Percentiles rank a stretch among this genome's conserved stretches.
Evolutionary conservation across 805 yeast species (phyloP).

Genomic region (Kazachstania taianensis): DNA sequence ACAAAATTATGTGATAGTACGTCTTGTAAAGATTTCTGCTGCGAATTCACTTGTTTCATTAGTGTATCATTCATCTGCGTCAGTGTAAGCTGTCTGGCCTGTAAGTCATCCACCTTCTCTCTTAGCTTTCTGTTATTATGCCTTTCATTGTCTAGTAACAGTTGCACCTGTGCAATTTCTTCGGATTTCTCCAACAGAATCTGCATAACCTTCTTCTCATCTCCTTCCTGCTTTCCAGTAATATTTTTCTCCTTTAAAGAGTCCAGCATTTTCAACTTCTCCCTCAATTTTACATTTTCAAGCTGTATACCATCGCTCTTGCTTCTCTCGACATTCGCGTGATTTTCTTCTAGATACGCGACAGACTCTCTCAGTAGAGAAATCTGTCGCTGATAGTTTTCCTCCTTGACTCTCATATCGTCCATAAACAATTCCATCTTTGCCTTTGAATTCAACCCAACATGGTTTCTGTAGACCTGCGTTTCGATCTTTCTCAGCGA

Average conservation of each 20-base stretch:
- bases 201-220: conserved; percentile 9
- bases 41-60: conserved; percentile 13
- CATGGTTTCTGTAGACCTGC: conserved; percentile 35
- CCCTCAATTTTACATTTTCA: conserved; percentile 7
- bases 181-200: conserved; percentile 19
- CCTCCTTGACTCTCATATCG: conserved; percentile 33
- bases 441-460: conserved; percentile 34
- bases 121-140: conserved; percentile 7
- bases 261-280: conserved; percentile 6
- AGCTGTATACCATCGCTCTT: neutral
- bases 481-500: conserved; percentile 63
- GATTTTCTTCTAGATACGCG: neutral
- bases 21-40: conserved; percentile 14
- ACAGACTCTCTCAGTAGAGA: conserved; percentile 9
- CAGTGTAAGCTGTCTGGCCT: conserved; percentile 9
- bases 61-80: conserved; percentile 19
- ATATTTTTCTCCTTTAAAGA: neutral
- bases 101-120: conserved; percentile 7
- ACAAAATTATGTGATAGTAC: conserved; percentile 10
- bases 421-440: conserved; percentile 39
- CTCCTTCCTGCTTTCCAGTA: neutral
- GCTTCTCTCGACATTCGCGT: neutral
- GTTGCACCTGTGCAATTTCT: conserved; percentile 14
- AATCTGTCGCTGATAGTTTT: conserved; percentile 12
- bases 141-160: conserved; percentile 13